Evolutionary conservation across 257 asterid species (phyloP).

Genomic region (Asclepias syriaca): DNA sequence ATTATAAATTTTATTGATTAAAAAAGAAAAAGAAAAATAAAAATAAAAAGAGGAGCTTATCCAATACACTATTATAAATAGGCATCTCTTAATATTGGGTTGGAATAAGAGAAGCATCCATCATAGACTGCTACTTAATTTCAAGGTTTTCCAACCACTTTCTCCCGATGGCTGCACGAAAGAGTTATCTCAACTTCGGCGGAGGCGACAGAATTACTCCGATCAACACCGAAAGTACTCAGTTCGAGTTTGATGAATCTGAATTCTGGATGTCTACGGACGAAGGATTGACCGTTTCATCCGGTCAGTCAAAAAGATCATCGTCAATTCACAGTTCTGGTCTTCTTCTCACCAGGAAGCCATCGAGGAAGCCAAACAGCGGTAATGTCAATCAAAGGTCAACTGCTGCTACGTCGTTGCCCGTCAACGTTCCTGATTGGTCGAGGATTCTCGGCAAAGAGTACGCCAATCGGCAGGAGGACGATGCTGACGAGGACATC

Average conservation of each 20-base stretch:
- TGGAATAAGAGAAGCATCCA: background rate
- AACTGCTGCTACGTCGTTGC: conserved; percentile 40
- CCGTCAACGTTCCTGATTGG: conserved; percentile 81
- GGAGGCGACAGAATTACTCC: conserved; percentile 28
- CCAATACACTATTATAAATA: conserved; percentile 32
- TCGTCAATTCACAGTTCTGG: conserved; percentile 18
- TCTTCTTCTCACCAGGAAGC: conserved; percentile 24
- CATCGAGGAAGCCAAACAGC: conserved; percentile 23
- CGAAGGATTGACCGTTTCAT: background rate
- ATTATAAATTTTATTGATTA: background rate
- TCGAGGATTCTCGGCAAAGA: conserved; percentile 58
- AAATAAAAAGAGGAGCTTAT: conserved; percentile 32
- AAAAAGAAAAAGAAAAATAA: background rate
- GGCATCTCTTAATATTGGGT: background rate
- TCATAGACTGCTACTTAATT: background rate
- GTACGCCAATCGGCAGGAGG: conserved; percentile 29
- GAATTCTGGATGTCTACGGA: conserved; percentile 48
- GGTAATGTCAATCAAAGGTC: background rate
- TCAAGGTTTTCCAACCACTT: conserved; percentile 6
- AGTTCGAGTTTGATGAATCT: conserved; percentile 60
- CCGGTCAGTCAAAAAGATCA: conserved; percentile 27
- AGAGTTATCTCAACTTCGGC: conserved; percentile 40
- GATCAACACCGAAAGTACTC: conserved; percentile 16
- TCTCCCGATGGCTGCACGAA: conserved; percentile 44
- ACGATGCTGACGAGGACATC: conserved; percentile 19